phyloP scores from a whole-genome alignment of 345 rosid species.

The thale cress (Arabidopsis thaliana) region TAIR10.1 NC_003076.8:16660501-16661000 shows the following conservation, averaged over 20 bases:
- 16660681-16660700: conserved; percentile 1
- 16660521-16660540: conserved; percentile 49
- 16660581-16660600: conserved; percentile 50
- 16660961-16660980: conserved; percentile 24
- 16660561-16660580: conserved; percentile 48
- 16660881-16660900: conserved; percentile 16
- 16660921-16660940: neutral
- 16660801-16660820: conserved; percentile 28
- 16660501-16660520: conserved; percentile 48
- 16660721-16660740: conserved; percentile 12
- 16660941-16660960: conserved; percentile 21
- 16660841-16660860: conserved; percentile 33
- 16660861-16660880: conserved; percentile 4
- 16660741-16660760: conserved; percentile 6
- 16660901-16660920: conserved; percentile 16
- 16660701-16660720: neutral
- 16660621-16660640: conserved; percentile 54
- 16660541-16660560: conserved; percentile 18
- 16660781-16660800: conserved; percentile 2
- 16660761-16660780: too few species aligned
- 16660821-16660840: conserved; percentile 7
- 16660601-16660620: conserved; percentile 49
- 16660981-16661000: conserved; percentile 39
- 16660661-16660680: neutral
- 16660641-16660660: conserved; percentile 27